Conservation (phyloP, 495 filamentous ascomycete genomes). For the Xylaria nigripes region DNA sequence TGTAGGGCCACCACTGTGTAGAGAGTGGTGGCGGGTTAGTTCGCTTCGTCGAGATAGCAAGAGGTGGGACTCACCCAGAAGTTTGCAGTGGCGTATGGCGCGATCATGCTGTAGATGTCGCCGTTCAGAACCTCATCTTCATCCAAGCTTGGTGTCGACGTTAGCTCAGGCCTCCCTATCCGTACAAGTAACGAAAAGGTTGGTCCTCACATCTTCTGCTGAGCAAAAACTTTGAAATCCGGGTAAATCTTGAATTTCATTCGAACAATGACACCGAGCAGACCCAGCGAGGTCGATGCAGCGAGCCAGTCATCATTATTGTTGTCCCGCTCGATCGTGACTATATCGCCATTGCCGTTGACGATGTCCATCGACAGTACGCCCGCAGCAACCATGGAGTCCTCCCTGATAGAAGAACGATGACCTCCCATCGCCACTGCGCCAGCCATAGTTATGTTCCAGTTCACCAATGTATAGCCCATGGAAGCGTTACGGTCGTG, state of each 20-base stretch:
- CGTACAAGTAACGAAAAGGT: no score
- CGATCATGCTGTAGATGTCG: conserved; percentile 41
- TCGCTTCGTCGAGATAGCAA: background rate
- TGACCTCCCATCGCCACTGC: conserved; percentile 45
- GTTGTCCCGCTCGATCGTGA: conserved; percentile 33
- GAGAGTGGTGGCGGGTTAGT: background rate
- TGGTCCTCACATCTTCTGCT: conserved; percentile 35
- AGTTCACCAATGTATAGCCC: conserved; percentile 43
- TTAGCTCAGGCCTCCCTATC: conserved; percentile 1
- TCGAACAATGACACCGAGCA: conserved; percentile 39
- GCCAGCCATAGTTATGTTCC: conserved; percentile 46
- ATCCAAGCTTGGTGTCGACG: conserved; percentile 22
- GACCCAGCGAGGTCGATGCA: conserved; percentile 39
- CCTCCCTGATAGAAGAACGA: conserved; percentile 37
- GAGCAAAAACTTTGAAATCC: conserved; percentile 42
- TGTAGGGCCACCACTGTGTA: conserved; percentile 43
- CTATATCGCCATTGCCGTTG: conserved; percentile 35
- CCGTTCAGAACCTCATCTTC: conserved; percentile 40
- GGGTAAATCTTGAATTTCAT: conserved; percentile 40
- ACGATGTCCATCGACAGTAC: conserved; percentile 42
- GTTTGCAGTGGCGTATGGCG: conserved; percentile 43
- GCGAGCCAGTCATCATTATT: conserved; percentile 40
- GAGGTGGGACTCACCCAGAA: conserved; percentile 30
- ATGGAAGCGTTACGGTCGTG: conserved; percentile 36
- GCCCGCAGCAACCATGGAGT: conserved; percentile 44